Base-by-base conservation (phyloP, 495 filamentous ascomycete genomes). In the Penicillium waksmanii region DNA sequence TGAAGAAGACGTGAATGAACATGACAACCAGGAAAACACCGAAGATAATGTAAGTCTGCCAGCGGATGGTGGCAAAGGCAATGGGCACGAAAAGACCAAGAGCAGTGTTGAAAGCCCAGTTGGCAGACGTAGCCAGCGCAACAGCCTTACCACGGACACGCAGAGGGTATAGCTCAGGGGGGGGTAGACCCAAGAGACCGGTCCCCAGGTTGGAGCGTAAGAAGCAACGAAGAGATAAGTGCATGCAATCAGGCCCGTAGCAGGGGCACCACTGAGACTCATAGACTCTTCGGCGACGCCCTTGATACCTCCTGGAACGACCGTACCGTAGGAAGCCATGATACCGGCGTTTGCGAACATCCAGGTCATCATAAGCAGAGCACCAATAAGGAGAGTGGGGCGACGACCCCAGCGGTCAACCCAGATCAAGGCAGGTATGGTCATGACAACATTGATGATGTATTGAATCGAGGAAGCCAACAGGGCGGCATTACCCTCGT, bases 51-150 rank as follows among this genome's bases (percentile, higher is more conserved):
- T 93, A 94, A 0, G 83, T 84, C 71, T 84, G 77, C 88, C 89
- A 93, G 55, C 78, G 77, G 61, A 93, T 91, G 51, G 80, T 88
- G 48, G 71, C 82, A 57, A 93, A 92, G 0, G 87, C 83, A 1
- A 85, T 80, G 2, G 89, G 89, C 3, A 87, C 84, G 62, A 93
- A 92, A 68, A 88, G 88, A 17, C 86, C 85, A 19, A 93, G 83
- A 0, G 89, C 89, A 65, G 87, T 90, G 80, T 92, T 92, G 76
- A 89, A 91, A 6, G 83, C 79, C 89, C 89, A 93, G 76, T 90
- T 92, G 6, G 80, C 79, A 4, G 88, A 84, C 0, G 89, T 90
- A 18, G 83, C 75, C 18, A 92, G 73, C 7, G 88, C 85, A 7
- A 91, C 86, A 44, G 68, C 87, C 63, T 88, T 87, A 2, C 84